phyloP scores from a whole-genome alignment of 2,329 filamentous ascomycete species.

The Microdochium bolleyi region DNA sequence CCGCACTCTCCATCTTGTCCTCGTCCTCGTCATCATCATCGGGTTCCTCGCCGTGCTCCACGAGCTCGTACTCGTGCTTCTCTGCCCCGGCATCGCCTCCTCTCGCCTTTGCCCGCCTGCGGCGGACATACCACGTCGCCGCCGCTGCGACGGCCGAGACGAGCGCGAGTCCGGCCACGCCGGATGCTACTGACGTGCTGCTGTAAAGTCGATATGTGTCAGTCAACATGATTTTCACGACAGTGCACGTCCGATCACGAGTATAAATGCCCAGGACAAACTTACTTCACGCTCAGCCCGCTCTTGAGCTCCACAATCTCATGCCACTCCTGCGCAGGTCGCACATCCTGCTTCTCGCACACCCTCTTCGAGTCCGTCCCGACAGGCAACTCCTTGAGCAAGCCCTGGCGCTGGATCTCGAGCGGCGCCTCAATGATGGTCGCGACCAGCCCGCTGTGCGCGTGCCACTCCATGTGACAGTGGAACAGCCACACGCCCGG shows the following conservation, averaged over 20 bases:
- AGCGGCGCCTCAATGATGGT: constrained; percentile 24
- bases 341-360: not conserved
- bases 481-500: constrained; percentile 33
- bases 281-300: not conserved
- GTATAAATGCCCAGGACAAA: too few relatives aligned
- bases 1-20: not conserved
- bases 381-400: constrained; percentile 22
- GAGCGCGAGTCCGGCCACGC: not conserved
- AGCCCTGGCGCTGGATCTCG: constrained; percentile 39
- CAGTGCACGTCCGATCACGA: too few relatives aligned
- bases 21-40: not conserved
- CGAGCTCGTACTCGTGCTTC: not conserved
- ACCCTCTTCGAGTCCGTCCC: not conserved
- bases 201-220: too few relatives aligned
- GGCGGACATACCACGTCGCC: not conserved
- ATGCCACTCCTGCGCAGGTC: not conserved
- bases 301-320: not conserved
- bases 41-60: not conserved
- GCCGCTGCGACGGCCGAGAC: not conserved
- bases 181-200: not conserved
- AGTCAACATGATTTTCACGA: too few relatives aligned
- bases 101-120: not conserved
- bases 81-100: not conserved
- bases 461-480: constrained; percentile 50
- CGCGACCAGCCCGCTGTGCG: constrained; percentile 35